Conservation (phyloP, 768 basidiomycete genomes). For the Russula lepida region DNA sequence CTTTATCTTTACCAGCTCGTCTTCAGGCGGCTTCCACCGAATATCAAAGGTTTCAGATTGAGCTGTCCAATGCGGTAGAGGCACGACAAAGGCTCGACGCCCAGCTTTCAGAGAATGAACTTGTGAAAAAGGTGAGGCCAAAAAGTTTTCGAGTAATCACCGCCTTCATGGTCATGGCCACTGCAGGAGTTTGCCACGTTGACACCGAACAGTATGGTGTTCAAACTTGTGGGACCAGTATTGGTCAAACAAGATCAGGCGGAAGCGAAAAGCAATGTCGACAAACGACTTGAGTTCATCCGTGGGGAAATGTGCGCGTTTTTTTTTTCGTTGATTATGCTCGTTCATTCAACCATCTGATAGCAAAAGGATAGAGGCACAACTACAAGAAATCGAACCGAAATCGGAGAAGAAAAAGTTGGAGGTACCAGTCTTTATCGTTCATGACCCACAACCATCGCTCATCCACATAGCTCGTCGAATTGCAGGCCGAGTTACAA, state of each 20-base stretch:
- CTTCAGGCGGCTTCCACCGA: slow-evolving; percentile 64
- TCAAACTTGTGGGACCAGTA: slow-evolving; percentile 87
- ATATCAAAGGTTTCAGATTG: slow-evolving; percentile 74
- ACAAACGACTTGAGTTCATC: slow-evolving; percentile 87
- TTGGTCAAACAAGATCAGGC: slow-evolving; percentile 81
- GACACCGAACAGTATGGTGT: slow-evolving; percentile 70
- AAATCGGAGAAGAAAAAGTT: slow-evolving; percentile 75
- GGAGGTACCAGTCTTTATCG: slow-evolving; percentile 48
- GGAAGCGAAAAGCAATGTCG: slow-evolving; percentile 83
- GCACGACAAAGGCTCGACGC: slow-evolving; percentile 82
- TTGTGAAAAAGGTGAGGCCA: slow-evolving; percentile 74
- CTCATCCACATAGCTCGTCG: slow-evolving; percentile 43
- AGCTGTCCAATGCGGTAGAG: slow-evolving; percentile 66
- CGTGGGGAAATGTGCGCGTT: slow-evolving; percentile 69
- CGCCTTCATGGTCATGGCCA: not conserved
- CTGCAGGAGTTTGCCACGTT: slow-evolving; percentile 75
- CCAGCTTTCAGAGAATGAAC: slow-evolving; percentile 84
- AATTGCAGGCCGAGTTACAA: slow-evolving; percentile 52
- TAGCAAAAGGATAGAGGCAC: slow-evolving; percentile 72
- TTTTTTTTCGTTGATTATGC: not conserved
- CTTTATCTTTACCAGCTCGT: slow-evolving; percentile 48
- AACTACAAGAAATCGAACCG: slow-evolving; percentile 69
- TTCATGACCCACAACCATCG: not conserved
- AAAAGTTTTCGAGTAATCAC: not conserved
- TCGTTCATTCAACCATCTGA: slow-evolving; percentile 6